A percentile compares a stretch with the other conserved stretches of the same genome.
These are phyloP conservation scores for Jasminum sambac DNA, from an alignment of 257 asterid species.

Conservation along the genomic window DNA sequence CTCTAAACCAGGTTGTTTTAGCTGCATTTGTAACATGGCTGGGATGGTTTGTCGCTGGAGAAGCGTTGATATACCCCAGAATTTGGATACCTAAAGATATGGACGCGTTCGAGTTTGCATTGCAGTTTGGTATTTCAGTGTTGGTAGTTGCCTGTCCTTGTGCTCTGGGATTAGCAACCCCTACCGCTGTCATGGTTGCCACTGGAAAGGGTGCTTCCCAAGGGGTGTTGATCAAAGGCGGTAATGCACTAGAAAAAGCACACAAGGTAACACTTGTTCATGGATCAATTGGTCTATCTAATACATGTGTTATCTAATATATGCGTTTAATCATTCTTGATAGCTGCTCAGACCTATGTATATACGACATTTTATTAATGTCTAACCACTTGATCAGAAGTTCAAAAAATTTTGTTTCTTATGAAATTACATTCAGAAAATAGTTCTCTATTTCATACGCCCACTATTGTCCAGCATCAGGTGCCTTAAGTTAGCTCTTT, in stretches of 20 bases:
- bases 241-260: constrained; percentile 90
- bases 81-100: constrained; percentile 79
- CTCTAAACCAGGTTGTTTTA: constrained; percentile 66
- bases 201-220: constrained; percentile 97
- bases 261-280: constrained; percentile 61
- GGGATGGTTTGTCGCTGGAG: constrained; percentile 88
- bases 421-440: not conserved
- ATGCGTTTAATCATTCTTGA: no score
- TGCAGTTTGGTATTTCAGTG: constrained; percentile 90
- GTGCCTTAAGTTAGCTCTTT: constrained; percentile 1
- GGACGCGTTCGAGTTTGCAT: constrained; percentile 91
- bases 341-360: not conserved
- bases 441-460: not conserved
- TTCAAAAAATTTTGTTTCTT: constrained; percentile 9
- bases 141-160: constrained; percentile 98
- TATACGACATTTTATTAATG: constrained; percentile 1
- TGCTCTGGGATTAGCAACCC: constrained; percentile 97
- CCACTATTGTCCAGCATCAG: not conserved
- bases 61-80: constrained; percentile 63
- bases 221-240: constrained; percentile 95
- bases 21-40: constrained; percentile 74
- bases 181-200: constrained; percentile 99
- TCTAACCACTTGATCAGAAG: constrained; percentile 23
- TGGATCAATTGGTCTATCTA: constrained; percentile 15
- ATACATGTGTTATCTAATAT: constrained; percentile 8